Evolutionary conservation across 495 filamentous ascomycete genomes (phyloP).

Genomic region (Penicillium atrosanguineum): DNA sequence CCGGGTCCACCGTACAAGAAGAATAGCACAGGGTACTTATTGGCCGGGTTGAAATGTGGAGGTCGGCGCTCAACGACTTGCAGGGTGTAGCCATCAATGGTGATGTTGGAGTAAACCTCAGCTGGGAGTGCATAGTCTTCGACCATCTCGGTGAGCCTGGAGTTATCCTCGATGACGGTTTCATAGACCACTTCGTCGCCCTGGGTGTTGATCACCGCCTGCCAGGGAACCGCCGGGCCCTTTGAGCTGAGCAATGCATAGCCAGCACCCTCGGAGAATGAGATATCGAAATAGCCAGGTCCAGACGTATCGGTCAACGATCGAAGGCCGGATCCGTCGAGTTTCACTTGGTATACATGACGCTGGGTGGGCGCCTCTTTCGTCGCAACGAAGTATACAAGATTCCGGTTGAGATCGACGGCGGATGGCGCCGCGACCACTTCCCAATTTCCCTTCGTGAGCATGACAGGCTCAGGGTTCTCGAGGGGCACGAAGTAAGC

Average conservation of each 20-base stretch:
- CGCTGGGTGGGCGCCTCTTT: slow-evolving; percentile 84
- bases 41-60: slow-evolving; percentile 81
- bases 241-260: slow-evolving; percentile 80
- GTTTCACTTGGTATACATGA: slow-evolving; percentile 83
- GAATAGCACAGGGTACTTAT: slow-evolving; percentile 92
- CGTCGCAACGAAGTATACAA: slow-evolving; percentile 89
- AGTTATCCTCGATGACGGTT: slow-evolving; percentile 74
- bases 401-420: slow-evolving; percentile 76
- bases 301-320: slow-evolving; percentile 72
- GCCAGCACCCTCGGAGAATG: slow-evolving; percentile 77
- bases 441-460: slow-evolving; percentile 91
- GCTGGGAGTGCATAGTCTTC: slow-evolving; percentile 78
- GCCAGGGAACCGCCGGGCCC: slow-evolving; percentile 86
- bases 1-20: slow-evolving; percentile 88
- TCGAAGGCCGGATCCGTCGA: slow-evolving; percentile 70
- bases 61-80: slow-evolving; percentile 89
- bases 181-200: slow-evolving; percentile 61
- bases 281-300: slow-evolving; percentile 81
- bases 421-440: slow-evolving; percentile 86
- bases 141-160: slow-evolving; percentile 62
- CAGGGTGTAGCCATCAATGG: slow-evolving; percentile 72
- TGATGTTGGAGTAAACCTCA: slow-evolving; percentile 80
- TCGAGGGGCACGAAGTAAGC: slow-evolving; percentile 94
- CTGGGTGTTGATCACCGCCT: slow-evolving; percentile 83
- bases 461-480: slow-evolving; percentile 71